Evolutionary conservation across 2,329 filamentous ascomycete genomes (phyloP), one percentile per base, ranked within the genome.

Genomic region (Teratosphaeria epicoccoides): DNA sequence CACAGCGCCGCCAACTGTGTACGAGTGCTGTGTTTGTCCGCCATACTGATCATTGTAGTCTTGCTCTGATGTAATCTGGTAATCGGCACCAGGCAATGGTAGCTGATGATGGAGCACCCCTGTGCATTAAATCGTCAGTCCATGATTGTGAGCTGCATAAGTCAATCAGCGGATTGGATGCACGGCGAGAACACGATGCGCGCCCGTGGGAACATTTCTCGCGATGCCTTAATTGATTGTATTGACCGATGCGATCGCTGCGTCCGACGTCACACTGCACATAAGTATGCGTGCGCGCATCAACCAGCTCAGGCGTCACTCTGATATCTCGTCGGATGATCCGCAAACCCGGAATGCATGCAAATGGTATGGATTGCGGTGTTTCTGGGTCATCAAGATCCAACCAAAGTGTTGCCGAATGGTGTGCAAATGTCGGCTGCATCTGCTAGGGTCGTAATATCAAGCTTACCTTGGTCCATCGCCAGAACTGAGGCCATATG

Each of bases 41-140:
- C 66, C 63, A 61, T 72, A 71, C 50, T 71, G 68, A 53, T 73
- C 70, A 62, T 70, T 67, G 67, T 69, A 73, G 59, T 73, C 70
- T 55, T 71, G 66, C 52, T 74, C 72, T 40, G 71, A 68, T 53
- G 65, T 64, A 55, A 73, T 67, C 47, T 68, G 64, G 61, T 71
- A 70, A 50, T 72, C 71, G 33, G 33, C 14, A 65, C 64, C 64
- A 48, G 60, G 57, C 63, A 72, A 63, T 55, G 68, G 61, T 58
- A 72, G 65, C 59, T 67, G 65, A 54, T 72, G 70, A 57, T 72
- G 71, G 58, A 74, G 68, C 59, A 74, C 33, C 14, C 33, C 33
- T 40, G n/a, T 40, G 33, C 33, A 17, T 22, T 17, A 22, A 20
- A 2, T 20, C 33, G 33, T 40, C 14, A 40, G 33, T 40, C 33